These are phyloP conservation scores for Ehretia macrophylla DNA, from an alignment of 257 asterid species.

Conservation along the genomic window DNA sequence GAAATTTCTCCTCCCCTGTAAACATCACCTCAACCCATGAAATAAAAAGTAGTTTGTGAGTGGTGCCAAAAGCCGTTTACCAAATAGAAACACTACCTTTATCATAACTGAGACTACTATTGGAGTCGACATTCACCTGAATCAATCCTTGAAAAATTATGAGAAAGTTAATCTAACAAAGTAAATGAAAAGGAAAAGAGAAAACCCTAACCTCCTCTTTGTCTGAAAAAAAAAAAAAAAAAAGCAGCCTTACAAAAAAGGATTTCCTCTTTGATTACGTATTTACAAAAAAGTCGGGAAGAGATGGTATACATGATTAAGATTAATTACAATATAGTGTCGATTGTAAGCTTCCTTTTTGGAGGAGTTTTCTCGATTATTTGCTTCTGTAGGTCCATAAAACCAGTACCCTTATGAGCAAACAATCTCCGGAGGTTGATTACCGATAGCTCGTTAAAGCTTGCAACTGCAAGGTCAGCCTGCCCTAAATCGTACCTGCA, in stretches of 20 bases:
- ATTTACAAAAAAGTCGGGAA: conserved; percentile 20
- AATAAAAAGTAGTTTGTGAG: too few relatives aligned
- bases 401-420: conserved; percentile 74
- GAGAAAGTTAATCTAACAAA: too few relatives aligned
- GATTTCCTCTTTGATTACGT: neutral
- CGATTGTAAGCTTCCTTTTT: conserved; percentile 76
- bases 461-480: conserved; percentile 82
- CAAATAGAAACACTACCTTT: too few relatives aligned
- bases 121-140: too few relatives aligned
- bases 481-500: conserved; percentile 82
- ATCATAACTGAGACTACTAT: too few relatives aligned
- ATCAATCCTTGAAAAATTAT: too few relatives aligned
- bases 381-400: conserved; percentile 93
- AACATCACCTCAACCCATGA: too few relatives aligned
- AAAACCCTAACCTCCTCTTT: neutral
- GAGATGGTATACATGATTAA: neutral
- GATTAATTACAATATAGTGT: conserved; percentile 68
- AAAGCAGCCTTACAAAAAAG: neutral
- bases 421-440: conserved; percentile 85
- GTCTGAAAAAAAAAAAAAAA: too few relatives aligned
- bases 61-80: too few relatives aligned
- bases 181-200: too few relatives aligned
- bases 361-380: conserved; percentile 57
- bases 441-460: conserved; percentile 78
- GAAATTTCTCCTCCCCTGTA: too few relatives aligned